Base-by-base conservation (phyloP, 257 asterid genomes). In the Salvia splendens region DNA sequence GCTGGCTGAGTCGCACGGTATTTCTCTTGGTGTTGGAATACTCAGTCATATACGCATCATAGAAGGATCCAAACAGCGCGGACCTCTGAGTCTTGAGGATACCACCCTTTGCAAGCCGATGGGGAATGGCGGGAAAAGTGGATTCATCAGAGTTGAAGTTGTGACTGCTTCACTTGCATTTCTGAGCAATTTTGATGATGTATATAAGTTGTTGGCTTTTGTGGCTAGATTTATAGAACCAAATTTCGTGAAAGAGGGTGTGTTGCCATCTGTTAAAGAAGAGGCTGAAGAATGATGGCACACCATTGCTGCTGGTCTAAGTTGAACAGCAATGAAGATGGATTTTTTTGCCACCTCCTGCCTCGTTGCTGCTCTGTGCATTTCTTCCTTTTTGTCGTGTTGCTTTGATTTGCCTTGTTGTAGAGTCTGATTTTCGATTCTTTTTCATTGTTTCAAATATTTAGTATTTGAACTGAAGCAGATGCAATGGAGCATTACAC, bases 131-230 rank as follows among this genome's bases (percentile, higher is more conserved):
- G 81, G 88, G 51, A 85, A 86, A 76, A 81, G 86, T 57, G 99
- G 97, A 36, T 91, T 83, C 80, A 82, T 94, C 50, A 82, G 96
- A 69, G 98, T 91, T 5, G 99, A 94, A 73, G 99, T 94, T 49
- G 96, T 94, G 54, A 94, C 99, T 53, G 99, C 99, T 64, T 94
- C 98, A 10, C 96, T 94, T 50, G 87, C 96, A 43, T 94, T 94
- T 65, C 69, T 94, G 78, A 83, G 91, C 8, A 87, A 94, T 77
- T 94, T 94, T 49, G 96, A 86, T 16, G 99, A 94, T 70, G 99
- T 91, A n/a, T 94, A 87, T 32, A 91, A 91, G 75, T 75, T 94
- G 84, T 94, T 98, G 99, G 95, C 91, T 9, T 94, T 94, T 42
- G 96, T 91, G 71, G 98, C 96, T 1, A 91, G 82, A 58, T 94